A percentile compares a stretch with the other conserved stretches of the same genome.
These are phyloP conservation scores for Pleurotus tuoliensis DNA, from an alignment of 768 basidiomycete genomes.

Conservation along the genomic window DNA sequence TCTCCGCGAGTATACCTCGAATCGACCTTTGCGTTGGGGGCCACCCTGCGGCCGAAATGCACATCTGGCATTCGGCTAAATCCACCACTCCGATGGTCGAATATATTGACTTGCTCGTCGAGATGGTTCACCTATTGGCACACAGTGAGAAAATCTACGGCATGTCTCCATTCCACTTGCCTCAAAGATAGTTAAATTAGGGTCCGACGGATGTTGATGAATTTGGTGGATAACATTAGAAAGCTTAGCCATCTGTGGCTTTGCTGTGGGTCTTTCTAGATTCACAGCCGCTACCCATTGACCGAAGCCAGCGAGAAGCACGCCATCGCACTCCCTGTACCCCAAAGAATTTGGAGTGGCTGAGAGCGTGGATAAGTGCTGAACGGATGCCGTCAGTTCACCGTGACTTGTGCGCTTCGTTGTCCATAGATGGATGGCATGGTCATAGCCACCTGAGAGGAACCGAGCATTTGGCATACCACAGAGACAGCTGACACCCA, in stretches of 20 bases:
- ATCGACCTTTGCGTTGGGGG: slow-evolving; percentile 17
- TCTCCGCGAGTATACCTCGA: slow-evolving; percentile 33
- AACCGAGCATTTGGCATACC: slow-evolving; percentile 34
- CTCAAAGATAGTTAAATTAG: slow-evolving; percentile 43
- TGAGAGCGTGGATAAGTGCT: slow-evolving; percentile 13
- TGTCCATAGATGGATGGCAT: slow-evolving; percentile 37
- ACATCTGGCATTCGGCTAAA: slow-evolving; percentile 37
- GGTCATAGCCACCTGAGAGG: slow-evolving; percentile 47
- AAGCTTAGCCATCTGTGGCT: slow-evolving; percentile 25
- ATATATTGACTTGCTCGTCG: slow-evolving; percentile 46
- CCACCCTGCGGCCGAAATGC: slow-evolving; percentile 37
- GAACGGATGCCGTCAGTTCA: too few relatives aligned
- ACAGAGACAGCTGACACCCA: slow-evolving; percentile 37
- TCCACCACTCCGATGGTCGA: slow-evolving; percentile 36
- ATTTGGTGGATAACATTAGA: slow-evolving; percentile 40
- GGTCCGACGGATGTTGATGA: slow-evolving; percentile 40
- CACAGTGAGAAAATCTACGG: slow-evolving; percentile 11
- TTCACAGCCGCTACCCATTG: slow-evolving; percentile 30
- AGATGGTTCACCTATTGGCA: slow-evolving; percentile 40
- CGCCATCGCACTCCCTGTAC: slow-evolving; percentile 24
- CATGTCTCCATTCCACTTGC: slow-evolving; percentile 26
- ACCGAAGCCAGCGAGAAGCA: slow-evolving; percentile 32
- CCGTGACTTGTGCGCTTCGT: slow-evolving; percentile 18
- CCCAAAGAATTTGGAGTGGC: slow-evolving; percentile 35
- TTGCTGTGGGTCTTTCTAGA: slow-evolving; percentile 28